Conservation (phyloP, 345 rosid species). For the rapeseed (Brassica napus) region DNA sequence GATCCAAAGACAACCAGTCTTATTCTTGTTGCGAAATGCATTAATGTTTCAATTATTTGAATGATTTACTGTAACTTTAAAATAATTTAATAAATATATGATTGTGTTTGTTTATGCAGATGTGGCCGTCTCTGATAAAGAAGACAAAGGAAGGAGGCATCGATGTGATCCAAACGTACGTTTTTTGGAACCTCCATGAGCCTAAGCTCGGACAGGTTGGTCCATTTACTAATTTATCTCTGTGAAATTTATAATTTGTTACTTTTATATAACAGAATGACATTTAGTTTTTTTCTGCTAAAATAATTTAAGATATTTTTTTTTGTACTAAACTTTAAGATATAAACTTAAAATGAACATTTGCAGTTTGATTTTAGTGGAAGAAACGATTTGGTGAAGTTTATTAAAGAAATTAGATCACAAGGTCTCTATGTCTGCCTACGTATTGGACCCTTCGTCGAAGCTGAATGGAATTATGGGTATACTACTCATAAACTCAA, state of each 20-base stretch:
- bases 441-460: slow-evolving; percentile 84
- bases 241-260: background rate
- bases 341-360: slow-evolving; percentile 1
- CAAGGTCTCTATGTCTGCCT: slow-evolving; percentile 79
- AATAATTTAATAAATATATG: background rate
- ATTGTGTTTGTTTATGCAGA: slow-evolving; percentile 41
- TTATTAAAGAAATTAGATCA: slow-evolving; percentile 69
- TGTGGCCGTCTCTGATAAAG: slow-evolving; percentile 84
- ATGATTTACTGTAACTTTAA: background rate
- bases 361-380: slow-evolving; percentile 82
- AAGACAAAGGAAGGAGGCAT: slow-evolving; percentile 89
- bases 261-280: background rate
- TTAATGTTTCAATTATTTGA: background rate
- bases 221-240: background rate
- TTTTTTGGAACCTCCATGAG: slow-evolving; percentile 93
- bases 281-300: background rate
- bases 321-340: background rate
- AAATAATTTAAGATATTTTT: background rate
- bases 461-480: slow-evolving; percentile 91
- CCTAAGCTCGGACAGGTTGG: slow-evolving; percentile 77
- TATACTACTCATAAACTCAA: slow-evolving; percentile 37
- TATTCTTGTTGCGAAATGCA: background rate
- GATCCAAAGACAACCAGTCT: slow-evolving; percentile 31
- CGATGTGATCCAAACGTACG: slow-evolving; percentile 87
- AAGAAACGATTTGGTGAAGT: slow-evolving; percentile 68